Evolutionary conservation across 208 protist species (phyloP).

Genomic region (Crithidia thermophila): DNA sequence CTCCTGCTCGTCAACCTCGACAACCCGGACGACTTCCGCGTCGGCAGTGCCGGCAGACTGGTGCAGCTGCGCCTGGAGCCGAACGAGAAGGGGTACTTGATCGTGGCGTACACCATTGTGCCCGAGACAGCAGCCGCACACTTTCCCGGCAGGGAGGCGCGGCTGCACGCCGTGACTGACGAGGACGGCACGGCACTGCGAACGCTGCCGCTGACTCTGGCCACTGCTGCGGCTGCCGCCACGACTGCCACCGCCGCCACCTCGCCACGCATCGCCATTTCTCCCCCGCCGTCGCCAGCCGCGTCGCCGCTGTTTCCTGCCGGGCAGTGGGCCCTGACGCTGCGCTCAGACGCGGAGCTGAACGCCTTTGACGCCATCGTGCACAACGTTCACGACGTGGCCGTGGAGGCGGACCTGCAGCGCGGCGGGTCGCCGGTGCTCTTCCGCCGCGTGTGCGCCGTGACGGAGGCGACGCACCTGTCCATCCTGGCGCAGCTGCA

Average conservation of each 20-base stretch:
- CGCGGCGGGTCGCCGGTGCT: constrained; percentile 59
- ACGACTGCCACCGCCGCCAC: not conserved
- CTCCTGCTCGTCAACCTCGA: constrained; percentile 80
- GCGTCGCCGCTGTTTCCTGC: constrained; percentile 29
- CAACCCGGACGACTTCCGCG: constrained; percentile 25
- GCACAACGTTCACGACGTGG: constrained; percentile 40
- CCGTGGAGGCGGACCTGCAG: constrained; percentile 45
- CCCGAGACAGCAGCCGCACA: constrained; percentile 5
- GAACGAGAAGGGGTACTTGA: constrained; percentile 78
- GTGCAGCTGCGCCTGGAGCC: constrained; percentile 54
- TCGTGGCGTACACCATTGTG: constrained; percentile 71
- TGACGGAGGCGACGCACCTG: constrained; percentile 63
- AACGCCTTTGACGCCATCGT: constrained; percentile 52
- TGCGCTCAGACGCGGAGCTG: constrained; percentile 59
- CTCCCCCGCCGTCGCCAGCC: not conserved
- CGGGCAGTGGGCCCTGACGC: constrained; percentile 64
- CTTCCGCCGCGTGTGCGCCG: constrained; percentile 57
- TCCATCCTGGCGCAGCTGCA: constrained; percentile 50
- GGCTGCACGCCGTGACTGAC: not conserved
- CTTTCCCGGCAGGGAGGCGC: not conserved
- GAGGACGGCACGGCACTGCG: not conserved
- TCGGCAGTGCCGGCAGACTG: constrained; percentile 56
- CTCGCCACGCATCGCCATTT: too few species aligned
- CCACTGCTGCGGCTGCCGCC: not conserved
- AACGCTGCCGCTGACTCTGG: not conserved